Evolutionary conservation across 805 yeast species (phyloP), one percentile per base, ranked within the genome.

Genomic region (Candida incommunis): DNA sequence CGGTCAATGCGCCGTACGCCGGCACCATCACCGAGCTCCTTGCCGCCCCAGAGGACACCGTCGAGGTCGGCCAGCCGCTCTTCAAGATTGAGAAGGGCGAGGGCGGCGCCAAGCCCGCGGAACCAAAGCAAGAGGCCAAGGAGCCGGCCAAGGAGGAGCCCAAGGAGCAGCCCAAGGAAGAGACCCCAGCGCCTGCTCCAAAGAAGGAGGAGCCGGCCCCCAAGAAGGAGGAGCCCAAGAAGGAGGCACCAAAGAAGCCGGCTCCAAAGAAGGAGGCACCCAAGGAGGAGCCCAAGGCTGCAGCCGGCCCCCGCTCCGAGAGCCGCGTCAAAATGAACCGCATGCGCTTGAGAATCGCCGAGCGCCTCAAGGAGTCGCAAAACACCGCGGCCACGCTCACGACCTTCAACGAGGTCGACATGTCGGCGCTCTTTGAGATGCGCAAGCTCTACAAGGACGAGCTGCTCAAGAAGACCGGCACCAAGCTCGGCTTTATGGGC

Each of bases 401-500:
- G 46, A 90, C 98, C 43, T 90, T 90, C 77, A 90, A 90, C 70
- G 98, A 90, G 72, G 94, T 86, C 52, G 98, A 90, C 69, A 92
- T 90, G 97, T 72, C 92, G 44, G 77, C 82, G 51, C 68, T 92
- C 57, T 72, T 92, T 72, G 92, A 85, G 60, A 80, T 92, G 87
- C 81, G 98, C 72, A 90, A 90, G 68, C 71, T 83, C 54, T 92
- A 92, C 75, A 92, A 92, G 72, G 98, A 92, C 60, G 98, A 92
- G 69, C 75, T 92, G 62, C 75, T 92, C 60, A 90, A 88, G 72
- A 82, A 81, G 67, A 83, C 87, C 54, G 96, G 95, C 60, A 75
- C 82, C 68, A 92, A 92, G 74, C 76, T 92, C 57, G 98, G 98
- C 50, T 92, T 92, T 77, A 92, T 92, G 97, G 97, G 97, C 67